Percentiles rank a stretch among this genome's conserved stretches.
These are phyloP conservation scores for Eremothecium gossypii DNA, from an alignment of 1,139 yeast species.

Conservation along the genomic window DNA sequence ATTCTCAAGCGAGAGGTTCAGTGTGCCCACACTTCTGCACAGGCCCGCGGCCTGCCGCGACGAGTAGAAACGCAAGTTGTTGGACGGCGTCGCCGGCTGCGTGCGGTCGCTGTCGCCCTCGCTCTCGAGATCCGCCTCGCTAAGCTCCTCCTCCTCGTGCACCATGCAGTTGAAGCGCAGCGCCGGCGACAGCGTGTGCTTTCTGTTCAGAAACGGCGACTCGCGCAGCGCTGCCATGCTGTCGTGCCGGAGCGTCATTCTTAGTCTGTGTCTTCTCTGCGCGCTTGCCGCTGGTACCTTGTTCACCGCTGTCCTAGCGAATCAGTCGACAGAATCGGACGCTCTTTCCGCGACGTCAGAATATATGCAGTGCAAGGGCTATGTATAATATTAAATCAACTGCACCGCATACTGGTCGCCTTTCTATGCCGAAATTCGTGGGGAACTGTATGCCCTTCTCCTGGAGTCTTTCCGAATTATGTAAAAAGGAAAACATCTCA, in stretches of 20 bases:
- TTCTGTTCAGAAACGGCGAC: slow-evolving; percentile 1
- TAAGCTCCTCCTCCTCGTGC: background rate
- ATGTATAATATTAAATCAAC: no score
- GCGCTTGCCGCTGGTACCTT: no score
- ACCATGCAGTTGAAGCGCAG: background rate
- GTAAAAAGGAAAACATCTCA: no score
- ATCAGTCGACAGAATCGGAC: no score
- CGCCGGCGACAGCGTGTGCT: background rate
- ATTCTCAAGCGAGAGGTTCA: slow-evolving; percentile 24
- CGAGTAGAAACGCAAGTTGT: slow-evolving; percentile 7
- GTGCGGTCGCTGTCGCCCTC: background rate
- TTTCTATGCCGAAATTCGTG: no score
- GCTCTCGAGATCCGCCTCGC: background rate
- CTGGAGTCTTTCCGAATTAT: no score
- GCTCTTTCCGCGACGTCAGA: no score
- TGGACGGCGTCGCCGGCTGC: slow-evolving; percentile 1
- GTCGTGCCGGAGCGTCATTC: background rate
- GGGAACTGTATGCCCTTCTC: no score
- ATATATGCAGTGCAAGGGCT: no score
- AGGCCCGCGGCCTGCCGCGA: slow-evolving; percentile 10
- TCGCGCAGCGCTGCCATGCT: background rate
- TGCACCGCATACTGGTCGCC: no score
- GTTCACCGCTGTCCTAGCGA: no score
- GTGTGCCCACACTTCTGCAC: slow-evolving; percentile 27
- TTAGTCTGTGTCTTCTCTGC: background rate